Evolutionary conservation across 1,139 yeast genomes (phyloP).

Genomic region (Debaryomycetaceae sp.): DNA sequence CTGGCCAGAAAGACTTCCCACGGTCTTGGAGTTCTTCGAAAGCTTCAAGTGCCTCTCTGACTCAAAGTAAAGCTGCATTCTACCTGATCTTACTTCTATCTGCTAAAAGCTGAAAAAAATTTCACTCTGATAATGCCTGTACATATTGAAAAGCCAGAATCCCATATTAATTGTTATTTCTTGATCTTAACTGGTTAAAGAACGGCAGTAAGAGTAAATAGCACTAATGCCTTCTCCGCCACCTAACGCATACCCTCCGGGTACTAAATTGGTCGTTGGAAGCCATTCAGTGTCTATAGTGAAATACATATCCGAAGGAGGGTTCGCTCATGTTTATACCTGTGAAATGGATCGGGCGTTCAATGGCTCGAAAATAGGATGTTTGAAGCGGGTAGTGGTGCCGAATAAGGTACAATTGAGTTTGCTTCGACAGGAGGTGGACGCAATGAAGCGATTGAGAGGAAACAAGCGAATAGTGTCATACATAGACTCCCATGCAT

Average conservation of each 20-base stretch:
- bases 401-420: constrained; percentile 70
- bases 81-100: neutral
- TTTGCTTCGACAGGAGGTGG: constrained; percentile 73
- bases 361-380: constrained; percentile 49
- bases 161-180: neutral
- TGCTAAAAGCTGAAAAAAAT: neutral
- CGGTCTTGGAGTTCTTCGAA: constrained; percentile 10
- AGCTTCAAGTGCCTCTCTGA: constrained; percentile 49
- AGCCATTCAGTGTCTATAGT: constrained; percentile 55
- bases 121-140: neutral
- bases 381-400: constrained; percentile 72
- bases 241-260: constrained; percentile 58
- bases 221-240: constrained; percentile 33
- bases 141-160: neutral
- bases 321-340: constrained; percentile 76
- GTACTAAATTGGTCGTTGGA: constrained; percentile 63
- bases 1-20: constrained; percentile 59
- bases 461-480: constrained; percentile 80
- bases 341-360: constrained; percentile 55
- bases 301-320: constrained; percentile 68
- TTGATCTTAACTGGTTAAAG: neutral
- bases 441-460: constrained; percentile 75
- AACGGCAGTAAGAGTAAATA: neutral
- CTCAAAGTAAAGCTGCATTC: constrained; percentile 63
- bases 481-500: constrained; percentile 93